Base-by-base conservation (phyloP, 2,329 filamentous ascomycete genomes). In the Aspergillus jensenii region DNA sequence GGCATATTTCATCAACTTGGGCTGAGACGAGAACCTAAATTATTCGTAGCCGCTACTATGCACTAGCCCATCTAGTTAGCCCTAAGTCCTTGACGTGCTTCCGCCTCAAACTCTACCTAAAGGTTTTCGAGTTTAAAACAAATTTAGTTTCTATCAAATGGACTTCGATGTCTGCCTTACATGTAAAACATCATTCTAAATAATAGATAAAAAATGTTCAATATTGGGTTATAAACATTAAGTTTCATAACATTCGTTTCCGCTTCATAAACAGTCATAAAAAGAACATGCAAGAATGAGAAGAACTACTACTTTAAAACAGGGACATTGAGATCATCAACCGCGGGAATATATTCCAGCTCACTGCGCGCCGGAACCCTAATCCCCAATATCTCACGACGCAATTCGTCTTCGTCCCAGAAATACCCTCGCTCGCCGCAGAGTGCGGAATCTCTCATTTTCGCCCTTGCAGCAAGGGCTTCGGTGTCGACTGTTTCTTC, bases 341-440 rank as follows among this genome's bases (percentile, higher is more conserved):
- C 9, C 11, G 21, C 43, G 14, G 19, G 2, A 48, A 21, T 12
- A 14, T 19, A 6, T 2, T 15, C 27, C 25, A 17, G 17, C 14
- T 37, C 35, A n/a, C 12, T n/a, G 3, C 35, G 35, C 11, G 57
- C 52, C 21, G 54, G 55, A 21, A 55, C 27, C 27, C 59, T 47
- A 12, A 59, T 15, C 4, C 52, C 59, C 2, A 71, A 48, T 21
- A 71, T 69, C 40, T 69, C 60, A 41, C 60, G 54, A 15, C 70
- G 64, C 62, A 72, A 65, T 46, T 65, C 64, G 27, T 66, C 64
- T 52, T 72, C 69, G 33, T 70, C 62, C 67, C 67, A 70, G 19
- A 69, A 60, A 52, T 65, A 64, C 8, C 12, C 12, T n/a, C 35
- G 35, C 35, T 54, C 59, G 9, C 27, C 25, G 25, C 19, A 59